Percentiles rank a stretch among this genome's conserved stretches.
These are phyloP conservation scores for Trichoderma brevicompactum DNA, from an alignment of 2,329 filamentous ascomycete species.

Conservation along the genomic window DNA sequence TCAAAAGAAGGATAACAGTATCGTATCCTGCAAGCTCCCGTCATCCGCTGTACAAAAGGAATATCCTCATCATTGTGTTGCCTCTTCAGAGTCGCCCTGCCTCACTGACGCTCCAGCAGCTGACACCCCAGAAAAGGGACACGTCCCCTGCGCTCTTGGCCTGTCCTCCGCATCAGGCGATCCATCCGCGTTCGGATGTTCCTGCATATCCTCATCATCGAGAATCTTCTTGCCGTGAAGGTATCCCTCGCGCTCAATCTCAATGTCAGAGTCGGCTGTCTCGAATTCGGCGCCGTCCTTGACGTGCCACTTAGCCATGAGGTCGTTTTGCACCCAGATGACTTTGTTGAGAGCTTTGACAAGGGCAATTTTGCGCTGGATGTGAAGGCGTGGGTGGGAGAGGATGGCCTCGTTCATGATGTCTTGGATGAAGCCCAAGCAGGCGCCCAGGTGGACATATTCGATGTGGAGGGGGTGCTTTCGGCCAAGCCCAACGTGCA, in stretches of 20 bases:
- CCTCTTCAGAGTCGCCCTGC: neutral
- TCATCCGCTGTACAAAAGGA: neutral
- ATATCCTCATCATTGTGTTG: neutral
- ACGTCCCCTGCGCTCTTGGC: neutral
- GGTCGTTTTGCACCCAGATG: slow-evolving; percentile 86
- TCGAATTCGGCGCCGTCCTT: slow-evolving; percentile 67
- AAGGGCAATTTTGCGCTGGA: slow-evolving; percentile 71
- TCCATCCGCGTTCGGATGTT: neutral
- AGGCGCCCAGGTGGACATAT: slow-evolving; percentile 76
- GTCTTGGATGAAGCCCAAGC: slow-evolving; percentile 76
- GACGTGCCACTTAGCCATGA: slow-evolving; percentile 83
- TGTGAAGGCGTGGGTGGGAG: slow-evolving; percentile 67
- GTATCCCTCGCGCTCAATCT: slow-evolving; percentile 66
- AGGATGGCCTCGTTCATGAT: slow-evolving; percentile 77
- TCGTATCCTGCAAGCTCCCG: neutral
- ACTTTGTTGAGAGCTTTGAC: slow-evolving; percentile 79
- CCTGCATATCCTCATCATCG: slow-evolving; percentile 38
- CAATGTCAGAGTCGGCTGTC: slow-evolving; percentile 50
- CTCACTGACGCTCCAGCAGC: slow-evolving; percentile 10
- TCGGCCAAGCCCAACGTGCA: slow-evolving; percentile 78
- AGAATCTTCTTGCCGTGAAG: slow-evolving; percentile 66
- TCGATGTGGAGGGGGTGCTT: slow-evolving; percentile 76
- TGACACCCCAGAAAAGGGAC: slow-evolving; percentile 25
- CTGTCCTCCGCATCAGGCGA: neutral
- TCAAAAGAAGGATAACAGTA: neutral